These are phyloP conservation scores for Salisapilia sapeloensis DNA, from an alignment of 352 stramenopile genomes.

Conservation along the genomic window DNA sequence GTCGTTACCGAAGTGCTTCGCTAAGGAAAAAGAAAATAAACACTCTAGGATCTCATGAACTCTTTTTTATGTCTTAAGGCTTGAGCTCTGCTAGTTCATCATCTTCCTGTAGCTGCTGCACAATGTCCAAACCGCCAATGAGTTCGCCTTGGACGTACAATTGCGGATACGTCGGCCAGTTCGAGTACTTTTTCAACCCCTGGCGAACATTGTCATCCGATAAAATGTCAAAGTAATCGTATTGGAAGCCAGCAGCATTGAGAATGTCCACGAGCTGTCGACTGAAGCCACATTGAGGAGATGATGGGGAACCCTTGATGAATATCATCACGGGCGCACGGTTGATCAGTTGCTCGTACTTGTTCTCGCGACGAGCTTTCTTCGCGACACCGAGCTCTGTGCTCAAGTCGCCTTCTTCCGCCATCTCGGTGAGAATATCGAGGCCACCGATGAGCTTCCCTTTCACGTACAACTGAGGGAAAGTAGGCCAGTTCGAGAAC, in stretches of 20 bases:
- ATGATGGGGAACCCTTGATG: conserved; percentile 92
- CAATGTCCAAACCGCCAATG: conserved; percentile 94
- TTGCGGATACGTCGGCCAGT: conserved; percentile 98
- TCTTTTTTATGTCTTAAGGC: too few relatives aligned
- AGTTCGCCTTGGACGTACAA: conserved; percentile 96
- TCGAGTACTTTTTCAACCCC: conserved; percentile 93
- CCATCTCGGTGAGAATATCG: conserved; percentile 93
- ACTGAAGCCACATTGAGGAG: conserved; percentile 93
- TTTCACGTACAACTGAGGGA: conserved; percentile 93
- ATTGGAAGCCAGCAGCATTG: conserved; percentile 78
- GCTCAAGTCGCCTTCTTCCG: conserved; percentile 76
- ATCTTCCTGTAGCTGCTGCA: conserved; percentile 90
- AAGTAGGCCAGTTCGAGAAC: conserved; percentile 95
- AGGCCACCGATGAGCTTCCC: conserved; percentile 88
- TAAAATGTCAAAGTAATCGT: conserved; percentile 96
- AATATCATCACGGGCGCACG: conserved; percentile 93
- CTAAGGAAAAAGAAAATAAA: conserved; percentile 11
- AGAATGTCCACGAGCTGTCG: conserved; percentile 90
- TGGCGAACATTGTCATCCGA: conserved; percentile 92
- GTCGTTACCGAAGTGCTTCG: conserved; percentile 71
- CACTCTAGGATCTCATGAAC: too few relatives aligned
- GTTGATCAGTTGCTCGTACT: conserved; percentile 83
- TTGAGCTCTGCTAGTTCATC: conserved; percentile 69
- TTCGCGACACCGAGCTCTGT: conserved; percentile 82
- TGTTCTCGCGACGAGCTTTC: conserved; percentile 73